A percentile compares a stretch with the other conserved stretches of the same genome.
These are phyloP conservation scores for Boletus semigastroideus DNA, from an alignment of 1,284 basidiomycete species.

Conservation along the genomic window DNA sequence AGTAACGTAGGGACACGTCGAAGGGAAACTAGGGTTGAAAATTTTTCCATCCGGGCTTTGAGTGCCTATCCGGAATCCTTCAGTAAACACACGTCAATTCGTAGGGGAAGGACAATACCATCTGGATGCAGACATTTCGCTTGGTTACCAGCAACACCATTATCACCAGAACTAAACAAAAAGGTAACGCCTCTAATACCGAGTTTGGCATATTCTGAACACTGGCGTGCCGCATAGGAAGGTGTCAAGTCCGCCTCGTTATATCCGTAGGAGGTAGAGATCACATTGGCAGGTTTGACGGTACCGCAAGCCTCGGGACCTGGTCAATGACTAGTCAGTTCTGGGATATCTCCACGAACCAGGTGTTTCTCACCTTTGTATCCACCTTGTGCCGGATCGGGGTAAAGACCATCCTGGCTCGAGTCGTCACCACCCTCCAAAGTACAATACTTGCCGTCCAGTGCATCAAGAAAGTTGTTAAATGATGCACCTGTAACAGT, in stretches of 20 bases:
- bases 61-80: slow-evolving; percentile 5
- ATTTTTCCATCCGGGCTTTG: slow-evolving; percentile 24
- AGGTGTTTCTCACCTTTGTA: slow-evolving; percentile 27
- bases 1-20: slow-evolving; percentile 46
- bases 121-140: slow-evolving; percentile 42
- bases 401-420: slow-evolving; percentile 49
- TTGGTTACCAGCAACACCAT: slow-evolving; percentile 48
- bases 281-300: slow-evolving; percentile 47
- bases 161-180: slow-evolving; percentile 51
- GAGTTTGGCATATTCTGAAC: slow-evolving; percentile 54
- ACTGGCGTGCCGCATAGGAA: slow-evolving; percentile 50
- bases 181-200: slow-evolving; percentile 50
- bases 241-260: slow-evolving; percentile 48
- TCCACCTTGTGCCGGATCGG: slow-evolving; percentile 47
- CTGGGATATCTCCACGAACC: background rate
- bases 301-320: slow-evolving; percentile 50
- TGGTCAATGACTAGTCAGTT: slow-evolving; percentile 13
- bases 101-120: slow-evolving; percentile 25
- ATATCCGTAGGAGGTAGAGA: slow-evolving; percentile 55
- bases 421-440: slow-evolving; percentile 64
- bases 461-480: slow-evolving; percentile 46
- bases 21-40: slow-evolving; percentile 53
- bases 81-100: background rate
- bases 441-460: slow-evolving; percentile 54
- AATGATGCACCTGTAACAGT: slow-evolving; percentile 41